Conservation (phyloP, 495 filamentous ascomycete species). For the Rusavskia elegans region DNA sequence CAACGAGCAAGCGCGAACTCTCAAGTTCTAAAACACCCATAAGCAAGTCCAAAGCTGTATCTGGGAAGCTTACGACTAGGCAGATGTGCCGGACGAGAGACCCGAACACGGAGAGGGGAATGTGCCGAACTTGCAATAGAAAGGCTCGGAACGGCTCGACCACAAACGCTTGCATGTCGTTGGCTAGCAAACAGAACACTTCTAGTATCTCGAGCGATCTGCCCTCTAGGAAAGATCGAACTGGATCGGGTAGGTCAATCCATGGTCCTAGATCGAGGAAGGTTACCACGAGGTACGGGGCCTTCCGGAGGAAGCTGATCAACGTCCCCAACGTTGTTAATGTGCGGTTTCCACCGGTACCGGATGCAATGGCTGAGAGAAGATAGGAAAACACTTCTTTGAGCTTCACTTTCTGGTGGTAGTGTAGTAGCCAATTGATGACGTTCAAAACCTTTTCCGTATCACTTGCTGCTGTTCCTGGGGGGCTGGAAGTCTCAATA, state of each 20-base stretch:
- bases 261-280: not conserved
- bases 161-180: conserved; percentile 20
- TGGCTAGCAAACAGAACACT: conserved; percentile 19
- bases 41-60: conserved; percentile 28
- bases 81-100: conserved; percentile 24
- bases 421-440: conserved; percentile 19
- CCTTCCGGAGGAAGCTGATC: not conserved
- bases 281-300: not conserved
- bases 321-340: not conserved
- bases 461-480: not conserved
- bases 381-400: not conserved
- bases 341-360: not conserved
- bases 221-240: not conserved
- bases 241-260: not conserved
- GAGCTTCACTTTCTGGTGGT: conserved; percentile 12
- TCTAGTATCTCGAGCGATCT: conserved; percentile 13
- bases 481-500: too few species aligned
- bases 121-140: conserved; percentile 16
- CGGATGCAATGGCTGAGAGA: not conserved
- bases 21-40: conserved; percentile 26
- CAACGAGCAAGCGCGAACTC: conserved; percentile 20
- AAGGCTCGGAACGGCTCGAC: conserved; percentile 23
- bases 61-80: conserved; percentile 23
- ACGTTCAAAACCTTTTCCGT: conserved; percentile 8
- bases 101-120: conserved; percentile 11